Base-by-base conservation (phyloP, 2,329 filamentous ascomycete species). In the Teratosphaeria destructans region DNA sequence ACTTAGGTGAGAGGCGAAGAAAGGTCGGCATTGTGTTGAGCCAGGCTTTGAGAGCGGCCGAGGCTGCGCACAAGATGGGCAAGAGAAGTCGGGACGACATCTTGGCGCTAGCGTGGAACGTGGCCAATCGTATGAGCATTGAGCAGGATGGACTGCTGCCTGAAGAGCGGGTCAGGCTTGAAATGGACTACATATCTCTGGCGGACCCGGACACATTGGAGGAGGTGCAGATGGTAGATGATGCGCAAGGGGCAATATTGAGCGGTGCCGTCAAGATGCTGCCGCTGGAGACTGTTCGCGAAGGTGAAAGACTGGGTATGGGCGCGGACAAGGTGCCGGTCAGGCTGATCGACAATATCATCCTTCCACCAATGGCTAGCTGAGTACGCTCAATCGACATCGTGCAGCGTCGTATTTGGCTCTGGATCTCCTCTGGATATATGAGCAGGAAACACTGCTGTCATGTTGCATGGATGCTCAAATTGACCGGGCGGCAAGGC, bases 231-330 rank as follows among this genome's bases (percentile, higher is more conserved):
- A 72, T 76, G 12, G 81, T 97, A 1, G 88, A 96, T 68, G 79
- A 81, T 0, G 74, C 76, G 0, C 84, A 78, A 63, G 93, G 93
- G 1, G 92, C 87, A 0, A 87, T 99, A 39, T 74, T 99, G 60
- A 97, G 93, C 71, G 91, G 90, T 3, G 94, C 94, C 0, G 79
- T 99, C 60, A 94, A 89, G 76, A 95, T 99, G 87, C 72, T 90
- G 54, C 88, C 91, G 0, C 78, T 96, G 1, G 89, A 95, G 70
- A 80, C 83, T 57, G 80, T 86, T 0, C 80, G 79, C 55, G 76
- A 83, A 5, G 88, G 82, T 0, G 92, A 97, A 72, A 85, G 91
- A 64, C 73, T 79, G 32, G 83, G 83, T 3, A 74, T 92, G 29
- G 91, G 91, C 3, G 84, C 83, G 59, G 86, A 85, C 3, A 86